Evolutionary conservation across 2,329 filamentous ascomycete species (phyloP).

Genomic region (Stromatinia cepivora): DNA sequence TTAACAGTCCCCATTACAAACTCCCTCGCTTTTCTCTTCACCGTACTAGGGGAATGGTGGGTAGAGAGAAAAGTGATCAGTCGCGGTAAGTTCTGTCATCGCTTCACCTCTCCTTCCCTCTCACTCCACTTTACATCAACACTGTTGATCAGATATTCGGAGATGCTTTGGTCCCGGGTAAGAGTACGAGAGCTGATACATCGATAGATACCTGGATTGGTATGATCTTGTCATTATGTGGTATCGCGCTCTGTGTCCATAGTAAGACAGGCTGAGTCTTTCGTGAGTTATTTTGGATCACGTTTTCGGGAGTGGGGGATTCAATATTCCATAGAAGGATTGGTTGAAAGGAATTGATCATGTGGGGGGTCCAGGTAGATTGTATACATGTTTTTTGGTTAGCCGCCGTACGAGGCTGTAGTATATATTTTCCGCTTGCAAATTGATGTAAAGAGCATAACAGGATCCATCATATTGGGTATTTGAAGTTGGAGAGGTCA

Average conservation of each 20-base stretch:
- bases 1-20: conserved; percentile 94
- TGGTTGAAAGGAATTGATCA: neutral
- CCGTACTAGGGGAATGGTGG: conserved; percentile 92
- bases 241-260: conserved; percentile 82
- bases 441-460: neutral
- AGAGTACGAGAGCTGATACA: conserved; percentile 1
- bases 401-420: neutral
- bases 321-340: neutral
- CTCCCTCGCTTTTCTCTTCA: conserved; percentile 92
- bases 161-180: neutral
- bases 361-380: neutral
- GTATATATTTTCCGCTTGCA: neutral
- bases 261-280: conserved; percentile 48
- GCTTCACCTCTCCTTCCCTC: neutral
- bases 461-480: neutral
- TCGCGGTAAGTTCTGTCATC: conserved; percentile 56
- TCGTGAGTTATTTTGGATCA: conserved; percentile 12
- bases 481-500: neutral
- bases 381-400: neutral
- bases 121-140: neutral
- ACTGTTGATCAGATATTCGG: neutral
- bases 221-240: conserved; percentile 74
- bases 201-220: conserved; percentile 75
- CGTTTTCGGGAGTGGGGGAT: neutral
- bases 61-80: conserved; percentile 89